Conservation (phyloP, 371 early-diverging fungal genomes). For the Homolaphlyctis polyrhiza region DNA sequence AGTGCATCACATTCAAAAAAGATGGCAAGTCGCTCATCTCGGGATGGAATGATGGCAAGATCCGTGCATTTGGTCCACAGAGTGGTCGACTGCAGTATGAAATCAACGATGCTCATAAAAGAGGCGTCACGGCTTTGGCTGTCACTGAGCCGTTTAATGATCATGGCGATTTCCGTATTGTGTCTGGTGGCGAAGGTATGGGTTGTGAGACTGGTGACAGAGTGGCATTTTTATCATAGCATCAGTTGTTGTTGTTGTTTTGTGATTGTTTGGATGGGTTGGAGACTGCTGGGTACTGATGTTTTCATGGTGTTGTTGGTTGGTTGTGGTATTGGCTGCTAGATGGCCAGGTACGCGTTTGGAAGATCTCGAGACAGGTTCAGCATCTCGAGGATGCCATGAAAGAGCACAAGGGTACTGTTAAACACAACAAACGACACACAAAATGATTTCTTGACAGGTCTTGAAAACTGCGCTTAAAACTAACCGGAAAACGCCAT, state of each 20-base stretch:
- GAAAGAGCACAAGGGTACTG: constrained; percentile 60
- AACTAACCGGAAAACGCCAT: too few relatives aligned
- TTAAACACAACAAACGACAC: too few relatives aligned
- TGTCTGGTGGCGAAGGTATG: constrained; percentile 49
- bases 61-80: constrained; percentile 54
- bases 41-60: constrained; percentile 58
- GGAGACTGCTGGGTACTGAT: neutral
- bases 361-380: constrained; percentile 38
- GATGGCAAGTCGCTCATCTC: constrained; percentile 44
- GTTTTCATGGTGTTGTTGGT: neutral
- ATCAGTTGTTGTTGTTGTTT: too few relatives aligned
- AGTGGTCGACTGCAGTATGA: constrained; percentile 49
- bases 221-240: too few relatives aligned
- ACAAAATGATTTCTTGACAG: too few relatives aligned
- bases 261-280: neutral
- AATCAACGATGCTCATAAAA: constrained; percentile 52
- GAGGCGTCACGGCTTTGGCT: constrained; percentile 46
- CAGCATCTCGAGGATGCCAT: constrained; percentile 45
- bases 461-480: too few relatives aligned
- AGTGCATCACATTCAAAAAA: constrained; percentile 48
- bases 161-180: constrained; percentile 42
- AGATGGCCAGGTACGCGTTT: constrained; percentile 56
- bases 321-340: constrained; percentile 3
- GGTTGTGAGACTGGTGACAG: neutral
- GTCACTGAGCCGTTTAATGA: constrained; percentile 35